phyloP scores from a whole-genome alignment of 495 filamentous ascomycete genomes.

The Eremomyces bilateralis region DNA sequence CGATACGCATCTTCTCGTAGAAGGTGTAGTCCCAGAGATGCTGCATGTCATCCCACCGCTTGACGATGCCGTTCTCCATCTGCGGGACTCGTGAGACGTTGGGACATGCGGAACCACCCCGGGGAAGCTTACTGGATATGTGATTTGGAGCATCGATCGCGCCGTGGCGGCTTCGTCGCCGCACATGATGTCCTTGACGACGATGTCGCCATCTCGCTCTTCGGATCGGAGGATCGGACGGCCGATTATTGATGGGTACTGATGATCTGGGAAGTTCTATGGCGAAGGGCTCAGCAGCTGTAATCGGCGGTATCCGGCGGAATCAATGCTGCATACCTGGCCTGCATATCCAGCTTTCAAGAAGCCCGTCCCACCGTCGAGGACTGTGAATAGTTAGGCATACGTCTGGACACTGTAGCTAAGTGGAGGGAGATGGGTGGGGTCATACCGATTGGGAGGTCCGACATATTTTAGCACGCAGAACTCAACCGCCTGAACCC shows the following conservation, averaged over 20 bases:
- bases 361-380: conserved; percentile 99
- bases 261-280: conserved; percentile 94
- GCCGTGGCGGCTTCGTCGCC: conserved; percentile 94
- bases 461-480: too few relatives aligned
- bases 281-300: neutral
- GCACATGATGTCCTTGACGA: conserved; percentile 99
- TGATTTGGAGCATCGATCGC: conserved; percentile 90
- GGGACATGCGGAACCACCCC: neutral
- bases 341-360: conserved; percentile 97
- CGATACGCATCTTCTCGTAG: conserved; percentile 83
- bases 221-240: conserved; percentile 93
- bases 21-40: conserved; percentile 99
- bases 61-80: conserved; percentile 99
- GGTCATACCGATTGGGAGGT: neutral
- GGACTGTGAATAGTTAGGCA: conserved; percentile 38
- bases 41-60: conserved; percentile 99
- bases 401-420: conserved; percentile 10
- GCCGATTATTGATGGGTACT: conserved; percentile 96
- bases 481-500: too few relatives aligned
- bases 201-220: conserved; percentile 52
- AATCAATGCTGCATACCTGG: conserved; percentile 29
- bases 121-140: conserved; percentile 48
- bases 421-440: conserved; percentile 4
- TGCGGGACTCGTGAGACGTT: conserved; percentile 14
- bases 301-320: neutral